Evolutionary conservation across 805 yeast genomes (phyloP), one percentile per base, ranked within the genome.

Genomic region (Nakazawaea ishiwadae): DNA sequence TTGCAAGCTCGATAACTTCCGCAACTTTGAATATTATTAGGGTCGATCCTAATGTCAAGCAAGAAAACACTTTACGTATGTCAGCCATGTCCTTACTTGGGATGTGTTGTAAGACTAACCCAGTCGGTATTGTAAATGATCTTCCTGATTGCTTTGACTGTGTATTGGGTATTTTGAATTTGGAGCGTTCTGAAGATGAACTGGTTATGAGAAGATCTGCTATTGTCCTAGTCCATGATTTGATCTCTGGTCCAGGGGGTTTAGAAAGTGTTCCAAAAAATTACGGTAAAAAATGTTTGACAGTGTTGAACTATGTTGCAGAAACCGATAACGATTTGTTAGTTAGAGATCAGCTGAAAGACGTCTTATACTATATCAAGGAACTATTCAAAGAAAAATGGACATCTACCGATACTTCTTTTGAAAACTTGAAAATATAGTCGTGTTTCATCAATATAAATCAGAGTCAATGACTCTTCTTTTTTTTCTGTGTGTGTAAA

Each of bases 21-120:
- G 51, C 68, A 0, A 68, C 78, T 21, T 52, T 84, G 2, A 32
- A 49, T 1, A 53, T 59, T 17, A 48, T 59, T 3, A 42, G 54
- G 28, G 41, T 44, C 11, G 36, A 37, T 7, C 33, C 20, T 3
- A 41, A 36, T 29, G 30, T 55, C 59, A 3, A 48, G 48, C 4
- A 54, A 11, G 96, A 88, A 48, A 65, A 71, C 44, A 71, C 81
- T 30, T 48, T 89, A 30, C 68, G 97, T 49, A 81, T 88, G 84
- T 90, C 97, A 2, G 76, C 96, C 0, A 73, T 90, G 78, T 85
- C 96, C 0, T 59, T 93, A 11, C 57, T 91, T n/a, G 96, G 97
- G 21, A 63, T 74, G 5, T 65, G 84, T 28, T 75, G 89, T 51
- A 75, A 75, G 47, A 63, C 64, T 1, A 77, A 79, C 45, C 81